Base-by-base conservation (phyloP, 169 alveolate species). In the Plasmodium ovale region DNA sequence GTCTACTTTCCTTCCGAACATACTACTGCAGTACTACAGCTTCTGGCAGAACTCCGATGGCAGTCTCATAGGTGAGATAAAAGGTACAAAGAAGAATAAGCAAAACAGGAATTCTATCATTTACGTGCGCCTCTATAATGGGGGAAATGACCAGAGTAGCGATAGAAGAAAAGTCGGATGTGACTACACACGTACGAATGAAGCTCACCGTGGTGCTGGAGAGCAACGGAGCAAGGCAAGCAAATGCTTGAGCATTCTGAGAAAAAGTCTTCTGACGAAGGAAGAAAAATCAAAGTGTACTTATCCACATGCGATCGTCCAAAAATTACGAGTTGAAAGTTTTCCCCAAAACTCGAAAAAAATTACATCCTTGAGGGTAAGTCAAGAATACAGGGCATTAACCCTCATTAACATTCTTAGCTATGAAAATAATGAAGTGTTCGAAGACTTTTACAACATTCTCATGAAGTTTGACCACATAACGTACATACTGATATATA, bases 391-490 rank as follows among this genome's bases (percentile, higher is more conserved):
- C 49, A 85, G 33, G 35, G 72, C 91, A 2, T n/a, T 85, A 39
- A 85, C 91, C 3, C 58, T 85, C 29, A 58, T 85, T 16, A 85
- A 85, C 49, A 85, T 85, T 47, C 51, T 85, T 21, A 85, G 56
- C 14, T 68, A 54, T 37, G 91, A 85, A 31, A 85, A 85, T 69
- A 85, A 85, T 60, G 73, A 85, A 25, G 73, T 85, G 37, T 85
- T 47, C 42, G 56, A 60, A 25, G 91, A 85, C 42, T 85, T 85
- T 68, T 85, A 85, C 54, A 70, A 85, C 9, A 31, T 69, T 14
- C 19, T 85, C 12, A 68, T 56, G 67, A 85, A 70, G 33, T 85
- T 85, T 29, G 91, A 85, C n/a, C 91, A 85, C 33, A 85, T 85
- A 23, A 85, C 87, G 9, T 54, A 85, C 42, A 42, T 85, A 58